Evolutionary conservation across 345 rosid species (phyloP).

Genomic region (Crucihimalaya himalaica): DNA sequence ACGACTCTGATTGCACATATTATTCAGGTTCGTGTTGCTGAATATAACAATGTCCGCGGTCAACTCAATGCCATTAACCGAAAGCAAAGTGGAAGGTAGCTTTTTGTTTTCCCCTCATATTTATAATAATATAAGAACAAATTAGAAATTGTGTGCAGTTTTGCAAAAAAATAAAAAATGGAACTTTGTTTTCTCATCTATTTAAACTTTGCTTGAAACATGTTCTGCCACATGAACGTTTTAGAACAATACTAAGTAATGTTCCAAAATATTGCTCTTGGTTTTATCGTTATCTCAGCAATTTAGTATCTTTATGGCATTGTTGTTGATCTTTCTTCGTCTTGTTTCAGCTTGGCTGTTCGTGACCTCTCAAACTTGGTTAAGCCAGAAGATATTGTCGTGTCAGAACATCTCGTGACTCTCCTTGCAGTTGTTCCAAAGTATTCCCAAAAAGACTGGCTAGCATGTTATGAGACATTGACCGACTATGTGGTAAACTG

Average conservation of each 20-base stretch:
- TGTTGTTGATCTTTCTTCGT: constrained; percentile 28
- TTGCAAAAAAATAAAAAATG: background rate
- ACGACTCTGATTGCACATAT: constrained; percentile 26
- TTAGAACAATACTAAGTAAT: background rate
- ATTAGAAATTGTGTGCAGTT: background rate
- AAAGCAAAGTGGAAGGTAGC: constrained; percentile 96
- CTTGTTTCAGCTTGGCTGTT: constrained; percentile 86
- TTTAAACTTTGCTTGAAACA: background rate
- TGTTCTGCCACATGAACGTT: background rate
- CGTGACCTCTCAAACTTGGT: constrained; percentile 96
- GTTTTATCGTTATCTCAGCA: constrained; percentile 6
- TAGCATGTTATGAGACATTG: constrained; percentile 88
- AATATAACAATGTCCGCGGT: constrained; percentile 90
- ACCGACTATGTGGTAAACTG: constrained; percentile 83
- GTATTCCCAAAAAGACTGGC: constrained; percentile 99
- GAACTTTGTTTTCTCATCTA: background rate
- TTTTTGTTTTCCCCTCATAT: background rate
- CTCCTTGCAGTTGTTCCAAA: constrained; percentile 88
- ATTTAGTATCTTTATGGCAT: background rate
- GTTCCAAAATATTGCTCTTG: background rate
- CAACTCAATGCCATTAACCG: constrained; percentile 93
- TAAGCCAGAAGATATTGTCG: constrained; percentile 82
- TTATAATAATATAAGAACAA: background rate
- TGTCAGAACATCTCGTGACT: constrained; percentile 82
- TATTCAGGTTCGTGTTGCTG: constrained; percentile 90